Evolutionary conservation across 208 protist species (phyloP).

Genomic region (Trypanosoma platydactyli): DNA sequence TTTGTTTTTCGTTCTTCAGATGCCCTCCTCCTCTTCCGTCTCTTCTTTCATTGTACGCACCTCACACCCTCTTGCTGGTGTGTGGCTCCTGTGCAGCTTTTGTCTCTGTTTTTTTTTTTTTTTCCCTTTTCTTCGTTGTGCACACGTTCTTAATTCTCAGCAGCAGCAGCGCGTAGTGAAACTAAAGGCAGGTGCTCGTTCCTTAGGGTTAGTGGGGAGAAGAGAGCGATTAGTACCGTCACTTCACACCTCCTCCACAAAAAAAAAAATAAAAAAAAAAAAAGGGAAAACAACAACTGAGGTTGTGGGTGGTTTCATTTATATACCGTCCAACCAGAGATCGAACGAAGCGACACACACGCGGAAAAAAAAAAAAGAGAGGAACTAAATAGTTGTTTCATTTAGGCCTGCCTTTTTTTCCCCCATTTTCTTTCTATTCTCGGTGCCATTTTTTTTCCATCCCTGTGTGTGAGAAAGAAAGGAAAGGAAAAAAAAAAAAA

Average conservation of each 20-base stretch:
- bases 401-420: background rate
- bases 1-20: constrained; percentile 5
- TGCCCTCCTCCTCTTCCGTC: constrained; percentile 12
- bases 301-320: too few relatives aligned
- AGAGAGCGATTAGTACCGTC: too few relatives aligned
- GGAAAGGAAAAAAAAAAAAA: constrained; percentile 10
- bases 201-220: too few relatives aligned
- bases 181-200: too few relatives aligned
- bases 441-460: background rate
- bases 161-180: too few relatives aligned
- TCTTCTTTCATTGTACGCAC: constrained; percentile 7
- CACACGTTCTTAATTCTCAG: too few relatives aligned
- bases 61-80: too few relatives aligned
- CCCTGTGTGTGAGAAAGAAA: background rate
- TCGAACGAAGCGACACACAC: background rate
- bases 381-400: background rate
- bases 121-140: background rate
- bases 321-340: too few relatives aligned
- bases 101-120: constrained; percentile 5
- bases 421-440: constrained; percentile 5
- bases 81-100: background rate
- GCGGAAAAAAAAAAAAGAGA: background rate
- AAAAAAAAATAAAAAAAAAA: background rate
- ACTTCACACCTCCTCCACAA: too few relatives aligned
- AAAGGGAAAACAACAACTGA: background rate